A percentile compares a stretch with the other conserved stretches of the same genome.
These are phyloP conservation scores for Cyclanthera cordifolia DNA, from an alignment of 306 rosid genomes.

Conservation along the genomic window DNA sequence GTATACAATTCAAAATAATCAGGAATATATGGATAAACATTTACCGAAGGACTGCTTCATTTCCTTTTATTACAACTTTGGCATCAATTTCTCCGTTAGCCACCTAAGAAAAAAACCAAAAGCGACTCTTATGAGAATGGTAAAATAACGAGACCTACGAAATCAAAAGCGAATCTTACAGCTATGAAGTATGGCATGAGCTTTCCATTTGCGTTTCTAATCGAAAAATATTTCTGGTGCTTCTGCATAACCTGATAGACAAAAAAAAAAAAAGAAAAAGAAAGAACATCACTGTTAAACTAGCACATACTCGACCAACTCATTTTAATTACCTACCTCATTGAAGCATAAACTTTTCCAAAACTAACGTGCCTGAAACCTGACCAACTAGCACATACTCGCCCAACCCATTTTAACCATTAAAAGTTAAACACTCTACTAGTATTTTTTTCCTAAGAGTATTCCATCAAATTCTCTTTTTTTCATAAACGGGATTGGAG, in stretches of 20 bases:
- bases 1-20: not conserved
- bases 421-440: not conserved
- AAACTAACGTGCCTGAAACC: not conserved
- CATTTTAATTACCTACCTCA: not conserved
- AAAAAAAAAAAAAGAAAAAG: not conserved
- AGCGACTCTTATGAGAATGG: not conserved
- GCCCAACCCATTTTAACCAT: not conserved
- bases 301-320: too few species aligned
- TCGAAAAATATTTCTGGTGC: slow-evolving; percentile 84
- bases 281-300: too few species aligned
- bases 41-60: slow-evolving; percentile 91
- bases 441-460: not conserved
- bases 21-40: not conserved
- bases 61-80: slow-evolving; percentile 64
- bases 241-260: slow-evolving; percentile 87
- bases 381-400: too few species aligned
- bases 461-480: not conserved
- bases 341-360: not conserved
- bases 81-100: slow-evolving; percentile 81
- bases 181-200: slow-evolving; percentile 81
- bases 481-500: too few species aligned
- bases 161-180: slow-evolving; percentile 37
- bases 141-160: not conserved
- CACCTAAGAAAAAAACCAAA: slow-evolving; percentile 31
- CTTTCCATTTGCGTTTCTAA: slow-evolving; percentile 44